Evolutionary conservation across 225 moss, liverwort and hornwort genomes (phyloP).

Genomic region (Neckera pumila): DNA sequence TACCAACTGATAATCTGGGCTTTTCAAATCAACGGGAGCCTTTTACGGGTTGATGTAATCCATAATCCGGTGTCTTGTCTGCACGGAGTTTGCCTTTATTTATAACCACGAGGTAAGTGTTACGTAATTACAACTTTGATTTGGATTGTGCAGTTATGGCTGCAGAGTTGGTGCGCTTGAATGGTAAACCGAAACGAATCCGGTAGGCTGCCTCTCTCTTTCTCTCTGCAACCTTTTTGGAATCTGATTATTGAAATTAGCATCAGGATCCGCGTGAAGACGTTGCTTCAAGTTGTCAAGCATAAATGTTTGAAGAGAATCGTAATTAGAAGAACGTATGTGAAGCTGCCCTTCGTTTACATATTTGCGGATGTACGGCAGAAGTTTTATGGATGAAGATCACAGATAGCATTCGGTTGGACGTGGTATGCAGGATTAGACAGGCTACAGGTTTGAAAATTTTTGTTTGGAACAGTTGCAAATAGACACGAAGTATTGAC

Average conservation of each 20-base stretch:
- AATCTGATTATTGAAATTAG: neutral
- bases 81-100: neutral
- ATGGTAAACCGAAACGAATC: constrained; percentile 53
- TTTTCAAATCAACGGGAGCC: neutral
- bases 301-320: neutral
- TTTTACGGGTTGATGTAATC: neutral
- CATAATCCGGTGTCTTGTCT: neutral
- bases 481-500: neutral
- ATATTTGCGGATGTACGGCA: neutral
- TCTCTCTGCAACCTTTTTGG: neutral
- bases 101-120: neutral
- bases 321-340: neutral
- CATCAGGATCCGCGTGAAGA: neutral
- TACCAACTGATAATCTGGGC: neutral
- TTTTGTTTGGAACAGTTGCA: neutral
- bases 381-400: neutral
- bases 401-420: neutral
- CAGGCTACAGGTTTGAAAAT: neutral
- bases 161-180: constrained; percentile 74
- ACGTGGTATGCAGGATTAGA: neutral
- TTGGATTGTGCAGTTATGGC: constrained; percentile 68
- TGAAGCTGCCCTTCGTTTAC: neutral
- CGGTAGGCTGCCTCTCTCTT: constrained; percentile 13
- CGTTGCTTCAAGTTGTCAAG: neutral
- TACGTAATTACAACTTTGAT: neutral